phyloP scores from a whole-genome alignment of 208 protist species.

The Ichthyophonus hoferi region DNA sequence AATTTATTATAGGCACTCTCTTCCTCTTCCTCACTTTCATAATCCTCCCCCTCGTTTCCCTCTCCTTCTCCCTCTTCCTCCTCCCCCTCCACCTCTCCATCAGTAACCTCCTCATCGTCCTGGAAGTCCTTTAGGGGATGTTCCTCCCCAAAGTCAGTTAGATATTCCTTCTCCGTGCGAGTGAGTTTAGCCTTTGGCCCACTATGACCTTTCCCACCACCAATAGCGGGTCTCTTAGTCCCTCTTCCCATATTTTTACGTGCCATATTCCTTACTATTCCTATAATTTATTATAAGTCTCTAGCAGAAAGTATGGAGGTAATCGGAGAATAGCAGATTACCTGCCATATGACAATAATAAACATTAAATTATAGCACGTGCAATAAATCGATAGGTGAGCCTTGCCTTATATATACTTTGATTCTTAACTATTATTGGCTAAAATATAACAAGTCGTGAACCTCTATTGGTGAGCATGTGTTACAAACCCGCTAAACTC shows the following conservation, averaged over 20 bases:
- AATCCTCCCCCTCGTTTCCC: background rate
- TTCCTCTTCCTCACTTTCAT: conserved; percentile 7
- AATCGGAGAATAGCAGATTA: too few species aligned
- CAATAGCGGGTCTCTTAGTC: background rate
- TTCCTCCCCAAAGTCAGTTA: background rate
- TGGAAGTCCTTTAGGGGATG: background rate
- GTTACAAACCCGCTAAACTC: too few species aligned
- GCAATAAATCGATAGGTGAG: too few species aligned
- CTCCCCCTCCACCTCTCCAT: background rate
- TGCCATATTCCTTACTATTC: too few species aligned
- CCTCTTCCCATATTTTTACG: background rate
- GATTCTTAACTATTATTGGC: too few species aligned
- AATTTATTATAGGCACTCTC: conserved; percentile 6
- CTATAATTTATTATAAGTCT: too few species aligned
- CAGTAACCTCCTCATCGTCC: background rate
- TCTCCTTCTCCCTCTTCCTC: background rate
- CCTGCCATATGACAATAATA: too few species aligned
- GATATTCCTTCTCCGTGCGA: background rate
- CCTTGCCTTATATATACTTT: too few species aligned
- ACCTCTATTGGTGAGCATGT: too few species aligned
- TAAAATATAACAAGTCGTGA: too few species aligned
- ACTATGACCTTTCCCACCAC: background rate
- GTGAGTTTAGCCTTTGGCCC: background rate
- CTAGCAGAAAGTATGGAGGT: too few species aligned
- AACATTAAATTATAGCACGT: too few species aligned